These are phyloP conservation scores for Amoeboaphelidium occidentale DNA, from an alignment of 371 early-diverging fungal species.

Conservation along the genomic window DNA sequence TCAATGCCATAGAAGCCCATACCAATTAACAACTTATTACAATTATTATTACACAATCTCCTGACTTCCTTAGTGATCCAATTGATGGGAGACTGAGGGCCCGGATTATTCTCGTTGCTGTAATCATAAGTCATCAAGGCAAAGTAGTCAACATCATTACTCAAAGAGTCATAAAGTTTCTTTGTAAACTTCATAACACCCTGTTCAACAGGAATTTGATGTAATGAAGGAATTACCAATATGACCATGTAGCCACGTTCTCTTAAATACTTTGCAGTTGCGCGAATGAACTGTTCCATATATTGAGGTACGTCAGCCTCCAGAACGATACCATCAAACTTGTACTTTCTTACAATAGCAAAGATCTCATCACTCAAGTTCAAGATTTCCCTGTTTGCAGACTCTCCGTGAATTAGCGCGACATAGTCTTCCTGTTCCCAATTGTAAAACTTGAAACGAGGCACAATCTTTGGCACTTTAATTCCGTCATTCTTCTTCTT, in stretches of 20 bases:
- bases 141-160: neutral
- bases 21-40: neutral
- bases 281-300: neutral
- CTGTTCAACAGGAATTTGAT: no score
- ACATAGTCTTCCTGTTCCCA: neutral
- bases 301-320: neutral
- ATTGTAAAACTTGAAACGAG: neutral
- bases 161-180: no score
- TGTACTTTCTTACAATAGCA: neutral
- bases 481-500: neutral
- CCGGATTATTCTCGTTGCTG: neutral
- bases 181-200: no score
- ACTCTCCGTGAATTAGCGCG: neutral
- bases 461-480: neutral
- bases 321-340: neutral
- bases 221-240: neutral
- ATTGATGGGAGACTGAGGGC: neutral
- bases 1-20: neutral
- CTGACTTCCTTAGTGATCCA: neutral
- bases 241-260: neutral
- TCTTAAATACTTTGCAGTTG: neutral
- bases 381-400: neutral
- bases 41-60: neutral
- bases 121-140: neutral
- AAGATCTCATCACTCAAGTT: neutral